phyloP scores from a whole-genome alignment of 2,329 filamentous ascomycete species.

The Leptographium flavum region DNA sequence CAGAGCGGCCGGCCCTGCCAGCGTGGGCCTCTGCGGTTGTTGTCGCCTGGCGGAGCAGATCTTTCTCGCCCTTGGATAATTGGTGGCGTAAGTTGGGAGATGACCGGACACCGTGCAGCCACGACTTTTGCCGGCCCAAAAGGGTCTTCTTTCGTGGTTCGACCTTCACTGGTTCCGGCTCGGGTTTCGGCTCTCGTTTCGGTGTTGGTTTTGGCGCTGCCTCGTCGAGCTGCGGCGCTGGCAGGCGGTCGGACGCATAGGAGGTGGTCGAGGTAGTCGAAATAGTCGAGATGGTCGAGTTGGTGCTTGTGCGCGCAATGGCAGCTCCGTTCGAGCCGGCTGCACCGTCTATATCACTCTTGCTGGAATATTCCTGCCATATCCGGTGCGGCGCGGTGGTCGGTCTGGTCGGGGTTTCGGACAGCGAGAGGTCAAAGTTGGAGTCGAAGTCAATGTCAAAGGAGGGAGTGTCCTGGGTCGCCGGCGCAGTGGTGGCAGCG shows the following conservation, averaged over 20 bases:
- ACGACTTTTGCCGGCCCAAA: constrained; percentile 35
- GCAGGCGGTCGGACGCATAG: too few species aligned
- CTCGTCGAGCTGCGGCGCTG: too few species aligned
- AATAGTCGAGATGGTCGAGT: too few species aligned
- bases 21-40: not conserved
- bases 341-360: not conserved
- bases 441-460: constrained; percentile 24
- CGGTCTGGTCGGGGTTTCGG: not conserved
- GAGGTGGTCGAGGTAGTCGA: too few species aligned
- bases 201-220: not conserved
- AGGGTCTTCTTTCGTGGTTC: constrained; percentile 28
- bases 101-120: constrained; percentile 34
- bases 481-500: not conserved
- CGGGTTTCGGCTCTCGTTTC: too few species aligned
- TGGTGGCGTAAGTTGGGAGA: constrained; percentile 21
- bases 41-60: constrained; percentile 1
- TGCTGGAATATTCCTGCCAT: constrained; percentile 8
- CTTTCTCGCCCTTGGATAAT: constrained; percentile 13
- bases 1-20: not conserved
- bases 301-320: not conserved
- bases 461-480: not conserved
- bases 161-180: too few species aligned
- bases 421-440: constrained; percentile 19
- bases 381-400: constrained; percentile 3
- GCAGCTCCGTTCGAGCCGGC: not conserved